phyloP scores from a whole-genome alignment of 495 filamentous ascomycete genomes.

The Hypoxylon fragiforme region DNA sequence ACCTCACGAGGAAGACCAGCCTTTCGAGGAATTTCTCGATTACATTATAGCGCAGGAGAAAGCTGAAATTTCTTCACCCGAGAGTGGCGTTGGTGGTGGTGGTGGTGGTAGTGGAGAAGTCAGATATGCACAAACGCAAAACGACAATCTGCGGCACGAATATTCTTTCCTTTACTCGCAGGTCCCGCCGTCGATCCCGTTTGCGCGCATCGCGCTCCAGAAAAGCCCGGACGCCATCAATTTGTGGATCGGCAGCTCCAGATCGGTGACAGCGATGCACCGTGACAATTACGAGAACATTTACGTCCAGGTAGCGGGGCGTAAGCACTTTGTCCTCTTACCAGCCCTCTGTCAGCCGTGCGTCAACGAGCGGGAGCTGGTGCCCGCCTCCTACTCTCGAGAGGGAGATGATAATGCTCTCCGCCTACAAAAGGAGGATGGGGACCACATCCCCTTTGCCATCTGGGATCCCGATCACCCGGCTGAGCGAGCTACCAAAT shows the following conservation, averaged over 20 bases:
- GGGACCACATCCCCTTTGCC: conserved; percentile 60
- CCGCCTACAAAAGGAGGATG: conserved; percentile 40
- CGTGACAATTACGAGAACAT: conserved; percentile 83
- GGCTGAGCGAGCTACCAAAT: conserved; percentile 48
- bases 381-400: conserved; percentile 54
- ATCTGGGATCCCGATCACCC: conserved; percentile 71
- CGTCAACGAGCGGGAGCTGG: conserved; percentile 61
- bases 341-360: conserved; percentile 65
- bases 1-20: conserved; percentile 56
- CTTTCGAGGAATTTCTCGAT: conserved; percentile 51
- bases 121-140: conserved; percentile 65
- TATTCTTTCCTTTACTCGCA: conserved; percentile 60
- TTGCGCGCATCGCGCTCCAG: conserved; percentile 66
- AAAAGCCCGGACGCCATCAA: conserved; percentile 70
- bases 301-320: conserved; percentile 70
- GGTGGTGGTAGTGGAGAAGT: conserved; percentile 43
- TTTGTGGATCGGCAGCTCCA: conserved; percentile 74
- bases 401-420: conserved; percentile 32
- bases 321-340: conserved; percentile 71
- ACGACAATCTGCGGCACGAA: conserved; percentile 74
- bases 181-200: conserved; percentile 61
- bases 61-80: not conserved
- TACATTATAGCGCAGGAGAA: conserved; percentile 49
- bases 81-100: no score
- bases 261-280: conserved; percentile 68